Evolutionary conservation across 2,329 filamentous ascomycete species (phyloP), one percentile per base, ranked within the genome.

Genomic region (Monosporascus sp.): DNA sequence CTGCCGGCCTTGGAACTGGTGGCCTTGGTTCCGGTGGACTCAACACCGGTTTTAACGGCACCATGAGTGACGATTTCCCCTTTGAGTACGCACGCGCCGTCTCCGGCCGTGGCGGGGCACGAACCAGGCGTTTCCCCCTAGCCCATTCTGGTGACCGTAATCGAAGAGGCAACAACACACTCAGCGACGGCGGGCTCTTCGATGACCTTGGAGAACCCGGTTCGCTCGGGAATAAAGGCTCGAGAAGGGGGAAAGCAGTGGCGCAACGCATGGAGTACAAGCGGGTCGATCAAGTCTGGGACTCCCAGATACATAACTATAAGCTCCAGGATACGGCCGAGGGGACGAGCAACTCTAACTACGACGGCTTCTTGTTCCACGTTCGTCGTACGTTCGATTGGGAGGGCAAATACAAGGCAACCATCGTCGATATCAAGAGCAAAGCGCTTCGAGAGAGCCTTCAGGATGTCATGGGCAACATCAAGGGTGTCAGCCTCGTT

Each of bases 341-440:
- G 49, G 64, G 72, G 25, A 62, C 65, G 1, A 62, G 65, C 3
- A 75, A 76, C n/a, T 65, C 72, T 0, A 70, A 88, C 59, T 92
- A 90, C 68, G 85, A 92, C 55, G 83, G 88, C 55, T 94, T 86
- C 66, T 79, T 90, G 31, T 96, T 96, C 68, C 89, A 90, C 24
- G 88, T 96, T 17, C 83, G 89, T 17, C 81, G 91, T 51, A 86
- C 82, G 15, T 95, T 96, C 66, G 86, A 92, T 67, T 90, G 83
- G 82, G 88, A 94, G 60, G 89, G 90, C 57, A 90, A 90, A 62
- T 92, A 89, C 62, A 77, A 82, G 61, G 65, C 68, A 64, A 91
- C 90, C 0, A 72, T 85, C 15, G 83, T 96, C 48, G 90, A 96
- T 59, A 88, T 96, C 69, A 94, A 92, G 72, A 94, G 89, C 66